Evolutionary conservation across 2,329 filamentous ascomycete species (phyloP).

Genomic region (Orbilia ellipsospora): DNA sequence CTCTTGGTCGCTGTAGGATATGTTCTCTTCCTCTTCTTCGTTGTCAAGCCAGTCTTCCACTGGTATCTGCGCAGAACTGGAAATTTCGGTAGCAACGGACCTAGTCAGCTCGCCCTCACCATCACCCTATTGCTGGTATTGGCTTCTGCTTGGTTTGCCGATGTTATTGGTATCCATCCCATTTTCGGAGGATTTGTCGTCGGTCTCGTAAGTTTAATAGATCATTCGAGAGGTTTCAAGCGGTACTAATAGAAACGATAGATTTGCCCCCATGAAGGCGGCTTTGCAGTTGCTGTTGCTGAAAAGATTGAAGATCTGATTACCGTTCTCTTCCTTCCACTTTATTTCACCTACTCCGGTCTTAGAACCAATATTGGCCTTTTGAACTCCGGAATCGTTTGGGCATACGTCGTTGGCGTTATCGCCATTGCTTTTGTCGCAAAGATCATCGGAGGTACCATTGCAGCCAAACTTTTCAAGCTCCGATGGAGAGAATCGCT

Average conservation of each 20-base stretch:
- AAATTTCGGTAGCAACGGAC: conserved; percentile 81
- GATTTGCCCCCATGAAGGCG: conserved; percentile 88
- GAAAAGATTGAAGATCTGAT: conserved; percentile 96
- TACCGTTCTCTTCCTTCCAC: conserved; percentile 81
- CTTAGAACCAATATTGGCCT: conserved; percentile 88
- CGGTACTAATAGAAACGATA: conserved; percentile 13
- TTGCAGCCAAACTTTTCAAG: conserved; percentile 79
- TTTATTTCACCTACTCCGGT: conserved; percentile 94
- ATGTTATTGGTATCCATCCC: conserved; percentile 89
- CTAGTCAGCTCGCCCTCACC: conserved; percentile 84
- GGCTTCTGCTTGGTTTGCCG: conserved; percentile 84
- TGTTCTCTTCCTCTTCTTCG: conserved; percentile 77
- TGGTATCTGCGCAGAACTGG: conserved; percentile 79
- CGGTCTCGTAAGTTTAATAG: conserved; percentile 67
- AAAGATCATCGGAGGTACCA: conserved; percentile 83
- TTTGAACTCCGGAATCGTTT: conserved; percentile 81
- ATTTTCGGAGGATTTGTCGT: conserved; percentile 95
- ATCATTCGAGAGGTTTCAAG: neutral
- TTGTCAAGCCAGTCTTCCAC: conserved; percentile 78
- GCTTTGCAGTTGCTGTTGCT: conserved; percentile 88
- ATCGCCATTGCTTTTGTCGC: conserved; percentile 82
- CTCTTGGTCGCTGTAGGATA: conserved; percentile 80
- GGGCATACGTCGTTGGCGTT: conserved; percentile 89
- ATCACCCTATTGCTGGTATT: conserved; percentile 83
- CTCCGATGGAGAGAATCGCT: conserved; percentile 91